These are phyloP conservation scores for Pharus latifolius DNA, from an alignment of 176 grass and related monocot genomes.

Conservation along the genomic window DNA sequence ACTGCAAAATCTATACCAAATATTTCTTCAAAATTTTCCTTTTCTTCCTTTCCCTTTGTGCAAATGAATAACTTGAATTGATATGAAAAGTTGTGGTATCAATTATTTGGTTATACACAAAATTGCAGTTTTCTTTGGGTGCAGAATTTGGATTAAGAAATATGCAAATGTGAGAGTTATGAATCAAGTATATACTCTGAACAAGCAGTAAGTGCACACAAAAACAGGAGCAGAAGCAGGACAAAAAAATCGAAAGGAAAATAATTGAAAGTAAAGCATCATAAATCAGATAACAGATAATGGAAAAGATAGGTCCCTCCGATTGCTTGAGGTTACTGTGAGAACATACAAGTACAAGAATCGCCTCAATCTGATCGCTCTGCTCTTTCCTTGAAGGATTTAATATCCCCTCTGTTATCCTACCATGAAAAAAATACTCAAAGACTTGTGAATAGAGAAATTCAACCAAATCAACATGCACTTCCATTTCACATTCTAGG, in stretches of 20 bases:
- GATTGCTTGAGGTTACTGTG: not conserved
- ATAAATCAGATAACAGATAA: not conserved
- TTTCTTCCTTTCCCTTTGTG: too few relatives aligned
- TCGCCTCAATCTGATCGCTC: constrained; percentile 28
- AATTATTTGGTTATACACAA: not conserved
- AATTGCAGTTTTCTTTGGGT: too few relatives aligned
- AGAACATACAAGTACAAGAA: constrained; percentile 52
- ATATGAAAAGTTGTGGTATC: not conserved
- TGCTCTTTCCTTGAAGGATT: constrained; percentile 21
- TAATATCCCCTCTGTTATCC: constrained; percentile 55
- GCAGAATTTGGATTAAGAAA: too few relatives aligned
- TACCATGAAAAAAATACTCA: constrained; percentile 31
- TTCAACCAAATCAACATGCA: not conserved
- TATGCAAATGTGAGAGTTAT: not conserved
- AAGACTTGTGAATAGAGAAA: constrained; percentile 4
- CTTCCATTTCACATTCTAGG: not conserved
- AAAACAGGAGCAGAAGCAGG: not conserved
- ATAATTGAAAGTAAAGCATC: not conserved
- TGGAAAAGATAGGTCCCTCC: not conserved
- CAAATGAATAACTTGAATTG: not conserved
- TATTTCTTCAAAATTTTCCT: too few relatives aligned
- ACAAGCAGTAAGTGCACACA: not conserved
- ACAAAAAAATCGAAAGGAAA: not conserved
- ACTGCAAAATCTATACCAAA: too few relatives aligned
- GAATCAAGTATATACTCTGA: not conserved